Base-by-base conservation (phyloP, 1,284 basidiomycete genomes). In the Salmacisia buchloeana region DNA sequence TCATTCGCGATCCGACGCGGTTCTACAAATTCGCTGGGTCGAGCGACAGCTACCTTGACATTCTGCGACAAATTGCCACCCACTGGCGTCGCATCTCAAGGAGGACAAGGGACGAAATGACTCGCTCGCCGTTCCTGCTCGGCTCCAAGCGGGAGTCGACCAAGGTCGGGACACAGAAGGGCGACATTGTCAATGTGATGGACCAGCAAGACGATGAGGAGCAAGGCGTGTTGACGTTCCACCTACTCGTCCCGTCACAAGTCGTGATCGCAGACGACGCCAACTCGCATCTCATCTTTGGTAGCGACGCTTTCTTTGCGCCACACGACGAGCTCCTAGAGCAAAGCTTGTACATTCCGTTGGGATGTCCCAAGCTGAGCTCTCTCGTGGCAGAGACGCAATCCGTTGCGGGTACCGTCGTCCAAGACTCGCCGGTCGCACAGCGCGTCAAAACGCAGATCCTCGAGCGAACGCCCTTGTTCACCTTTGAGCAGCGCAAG, bases 301-400 rank as follows among this genome's bases (percentile, higher is more conserved):
- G 68, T 7, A 71, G 70, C n/a, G 61, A 68, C 38, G 60, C 80
- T 15, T 92, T 89, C 76, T 86, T 85, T 0, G 92, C 91, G 3
- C 94, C 92, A 0, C 93, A 94, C 74, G 94, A 97, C 77, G 92
- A 94, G 71, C 82, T 89, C 27, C 81, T 92, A 4, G 89, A 92
- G 61, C 70, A 74, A 74, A 62, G 81, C 54, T 58, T 77, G 39
- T 83, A 83, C 68, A 65, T 63, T 3, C 71, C 79, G 33, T 78
- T 85, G 2, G 84, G 83, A 2, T 89, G 90, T 4, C 85, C 84
- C 33, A 83, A 85, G 4, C 82, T 97, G 31, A 89, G 87, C 63
- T 81, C 83, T 3, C 82, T 92, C 23, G 86, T 97, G 39, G 85
- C 85, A 64, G 90, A 93, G 72, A 86, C 90, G 52, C 89, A 90